Conservation (phyloP, 2,329 filamentous ascomycete species). For the Colletotrichum sp. region DNA sequence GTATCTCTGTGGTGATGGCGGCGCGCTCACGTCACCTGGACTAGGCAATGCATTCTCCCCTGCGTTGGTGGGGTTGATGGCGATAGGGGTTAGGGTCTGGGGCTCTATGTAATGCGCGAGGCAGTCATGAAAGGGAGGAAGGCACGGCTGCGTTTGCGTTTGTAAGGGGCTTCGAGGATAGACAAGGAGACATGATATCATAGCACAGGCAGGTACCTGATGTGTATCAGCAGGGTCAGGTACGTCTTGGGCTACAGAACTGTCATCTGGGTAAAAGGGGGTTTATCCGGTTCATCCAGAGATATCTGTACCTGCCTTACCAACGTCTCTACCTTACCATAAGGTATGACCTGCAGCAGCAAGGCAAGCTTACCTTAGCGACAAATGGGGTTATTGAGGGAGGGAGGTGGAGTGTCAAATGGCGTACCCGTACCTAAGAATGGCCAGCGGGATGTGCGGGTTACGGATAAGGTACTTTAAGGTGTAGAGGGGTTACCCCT, state of each 20-base stretch:
- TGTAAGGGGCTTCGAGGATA: background rate
- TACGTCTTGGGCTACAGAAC: background rate
- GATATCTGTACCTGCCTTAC: background rate
- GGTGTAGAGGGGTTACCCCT: slow-evolving; percentile 15
- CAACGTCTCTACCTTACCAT: background rate
- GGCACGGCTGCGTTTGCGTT: background rate
- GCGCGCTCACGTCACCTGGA: background rate
- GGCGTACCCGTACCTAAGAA: background rate
- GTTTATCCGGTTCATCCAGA: background rate
- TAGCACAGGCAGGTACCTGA: background rate
- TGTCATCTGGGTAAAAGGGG: background rate
- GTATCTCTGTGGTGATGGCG: background rate
- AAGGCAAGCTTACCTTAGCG: background rate
- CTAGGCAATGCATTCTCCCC: background rate
- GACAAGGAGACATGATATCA: background rate
- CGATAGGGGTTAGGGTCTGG: background rate
- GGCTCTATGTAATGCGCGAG: background rate
- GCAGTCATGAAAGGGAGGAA: background rate
- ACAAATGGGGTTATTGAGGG: background rate
- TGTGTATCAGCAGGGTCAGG: background rate
- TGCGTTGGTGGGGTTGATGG: background rate
- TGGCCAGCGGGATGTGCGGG: background rate
- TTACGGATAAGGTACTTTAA: slow-evolving; percentile 7
- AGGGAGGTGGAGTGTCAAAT: background rate
- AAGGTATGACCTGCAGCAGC: background rate